Base-by-base conservation (phyloP, 495 filamentous ascomycete species). In the Elasticomyces elasticus region DNA sequence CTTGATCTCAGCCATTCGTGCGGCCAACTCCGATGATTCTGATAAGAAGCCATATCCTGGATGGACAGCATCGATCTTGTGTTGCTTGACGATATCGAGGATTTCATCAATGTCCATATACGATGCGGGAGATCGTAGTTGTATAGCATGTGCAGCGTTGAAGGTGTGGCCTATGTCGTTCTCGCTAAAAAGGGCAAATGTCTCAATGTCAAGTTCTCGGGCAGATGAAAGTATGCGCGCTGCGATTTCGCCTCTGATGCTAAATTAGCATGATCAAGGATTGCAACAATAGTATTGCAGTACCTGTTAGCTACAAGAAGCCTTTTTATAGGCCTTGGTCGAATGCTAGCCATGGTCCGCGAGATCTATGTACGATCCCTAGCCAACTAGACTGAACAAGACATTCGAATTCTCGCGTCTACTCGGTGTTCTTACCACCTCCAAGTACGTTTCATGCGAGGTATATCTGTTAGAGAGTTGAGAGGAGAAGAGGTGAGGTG, bases 31-130 rank as follows among this genome's bases (percentile, higher is more conserved):
- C 13, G 74, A 64, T 49, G 72, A 79, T 60, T 83, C 80, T 24
- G 77, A 79, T 2, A 83, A 67, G 51, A 82, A 83, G 10, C 80
- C 80, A 67, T 83, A 83, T 0, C 80, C 80, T 0, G 80, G 79
- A 60, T 82, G 79, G 4, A 82, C 67, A 12, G 76, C 66, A 53
- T 82, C 75, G n/a, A 81, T 76, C 0, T 57, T 59, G 59, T 81
- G 63, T 41, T 75, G 66, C 52, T 72, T 71, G 5, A 52, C 74
- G 22, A 80, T 45, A 1, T 66, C 55, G 13, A 81, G 63, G 0
- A 82, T 61, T 5, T 68, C 52, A 12, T 65, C 41, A 30, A 79
- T 74, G 59, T 79, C 69, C 43, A 79, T 62, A 64, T 80, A 82
- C 2, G 72, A 69, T 0, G 71, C 62, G 15, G 78, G 64, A 0